Base-by-base conservation (phyloP, 2,329 filamentous ascomycete species). In the Neofusicoccum laricinum region DNA sequence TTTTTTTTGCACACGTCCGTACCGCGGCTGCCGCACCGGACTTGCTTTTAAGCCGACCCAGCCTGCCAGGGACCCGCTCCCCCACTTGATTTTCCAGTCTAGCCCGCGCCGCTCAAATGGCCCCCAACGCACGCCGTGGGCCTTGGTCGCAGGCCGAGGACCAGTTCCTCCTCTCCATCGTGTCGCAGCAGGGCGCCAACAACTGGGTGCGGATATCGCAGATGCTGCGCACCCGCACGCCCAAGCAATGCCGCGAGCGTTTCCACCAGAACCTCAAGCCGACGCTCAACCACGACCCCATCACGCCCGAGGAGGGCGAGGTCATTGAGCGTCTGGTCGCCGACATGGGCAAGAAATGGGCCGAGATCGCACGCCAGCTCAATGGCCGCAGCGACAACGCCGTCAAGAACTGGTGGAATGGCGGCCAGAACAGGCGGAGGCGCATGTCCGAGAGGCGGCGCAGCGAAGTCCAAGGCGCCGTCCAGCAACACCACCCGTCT, bases 401-500 rank as follows among this genome's bases (percentile, higher is more conserved):
- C 32, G 92, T 97, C 68, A 97, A 97, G 86, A 97, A 97, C 78
- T 97, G 93, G 92, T 97, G 91, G 91, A 97, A 97, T 75, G 93
- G 93, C 57, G 91, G 90, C 75, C 90, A 93, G 84, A 97, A 97
- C 80, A 87, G 93, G 72, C 85, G 90, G 71, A 79, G 80, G 72
- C 78, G 81, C 66, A 76, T 75, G 61, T 73, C 73, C 36, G 74
- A 76, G n/a, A 72, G 71, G 19, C 55, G 64, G n/a, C 48, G 64
- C 46, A 62, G 64, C 46, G 49, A 67, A 62, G 49, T 66, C 64
- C 46, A 68, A 66, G 53, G 68, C 61, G 38, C 66, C 45, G 40
- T 67, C 43, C 61, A 66, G 61, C 68, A 69, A 58, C 68, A 71
- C 45, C 66, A 66, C 62, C 41, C 55, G 4, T 45, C 25, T 12